A percentile compares a stretch with the other conserved stretches of the same genome.
Evolutionary conservation across 1,139 yeast genomes (phyloP).

Genomic region (Zygoascus hellenicus): DNA sequence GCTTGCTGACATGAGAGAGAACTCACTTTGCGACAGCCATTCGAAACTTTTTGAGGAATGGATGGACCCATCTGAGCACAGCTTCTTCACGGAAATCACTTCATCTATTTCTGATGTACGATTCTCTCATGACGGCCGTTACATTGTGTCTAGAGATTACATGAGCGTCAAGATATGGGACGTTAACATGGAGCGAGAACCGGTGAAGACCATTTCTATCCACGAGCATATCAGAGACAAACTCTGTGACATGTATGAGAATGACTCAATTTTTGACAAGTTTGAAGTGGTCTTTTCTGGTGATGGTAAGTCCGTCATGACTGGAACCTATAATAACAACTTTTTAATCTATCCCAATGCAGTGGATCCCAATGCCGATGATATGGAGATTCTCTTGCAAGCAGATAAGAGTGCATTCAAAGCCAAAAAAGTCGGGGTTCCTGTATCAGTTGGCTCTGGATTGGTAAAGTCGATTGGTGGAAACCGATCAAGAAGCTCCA

Average conservation of each 20-base stretch:
- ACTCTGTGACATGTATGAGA: slow-evolving; percentile 95
- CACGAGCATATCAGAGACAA: slow-evolving; percentile 93
- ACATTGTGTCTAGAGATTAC: slow-evolving; percentile 92
- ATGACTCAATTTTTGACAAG: slow-evolving; percentile 97
- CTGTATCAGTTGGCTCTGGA: slow-evolving; percentile 29
- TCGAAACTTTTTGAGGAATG: slow-evolving; percentile 87
- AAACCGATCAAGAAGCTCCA: slow-evolving; percentile 18
- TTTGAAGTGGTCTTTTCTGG: slow-evolving; percentile 96
- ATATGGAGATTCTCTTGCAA: slow-evolving; percentile 76
- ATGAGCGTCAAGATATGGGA: slow-evolving; percentile 99
- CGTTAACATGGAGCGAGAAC: slow-evolving; percentile 92
- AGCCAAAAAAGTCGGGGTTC: slow-evolving; percentile 54
- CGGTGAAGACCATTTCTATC: slow-evolving; percentile 87
- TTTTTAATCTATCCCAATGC: slow-evolving; percentile 93
- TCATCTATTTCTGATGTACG: slow-evolving; percentile 91
- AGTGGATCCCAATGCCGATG: slow-evolving; percentile 47
- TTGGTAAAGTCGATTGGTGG: slow-evolving; percentile 9
- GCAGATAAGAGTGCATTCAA: slow-evolving; percentile 98
- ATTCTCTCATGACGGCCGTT: slow-evolving; percentile 87
- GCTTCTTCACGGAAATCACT: slow-evolving; percentile 96
- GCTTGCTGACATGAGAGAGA: slow-evolving; percentile 93
- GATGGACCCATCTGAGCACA: slow-evolving; percentile 86
- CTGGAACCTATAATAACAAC: slow-evolving; percentile 95
- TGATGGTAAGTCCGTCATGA: slow-evolving; percentile 87
- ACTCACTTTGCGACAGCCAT: slow-evolving; percentile 88